Conservation (phyloP, 1,284 basidiomycete genomes). For the Wallemia mellicola region DNA sequence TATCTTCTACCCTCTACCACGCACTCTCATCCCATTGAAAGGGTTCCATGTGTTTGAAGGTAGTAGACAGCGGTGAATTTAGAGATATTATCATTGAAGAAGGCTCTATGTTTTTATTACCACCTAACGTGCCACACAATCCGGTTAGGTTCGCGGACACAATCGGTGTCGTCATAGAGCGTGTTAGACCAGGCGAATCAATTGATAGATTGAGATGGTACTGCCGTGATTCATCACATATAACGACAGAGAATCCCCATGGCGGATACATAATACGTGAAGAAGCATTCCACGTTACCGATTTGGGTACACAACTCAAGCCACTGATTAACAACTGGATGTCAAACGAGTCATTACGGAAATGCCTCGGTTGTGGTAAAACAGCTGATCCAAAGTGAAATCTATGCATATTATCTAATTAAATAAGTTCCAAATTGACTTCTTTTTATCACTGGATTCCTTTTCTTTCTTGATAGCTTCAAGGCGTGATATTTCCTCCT, state of each 20-base stretch:
- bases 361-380: slow-evolving; percentile 35
- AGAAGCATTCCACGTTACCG: slow-evolving; percentile 59
- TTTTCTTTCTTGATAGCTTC: background rate
- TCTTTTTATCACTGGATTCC: background rate
- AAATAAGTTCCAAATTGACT: background rate
- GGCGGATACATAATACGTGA: slow-evolving; percentile 37
- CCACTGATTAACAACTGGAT: slow-evolving; percentile 60
- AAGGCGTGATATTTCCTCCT: background rate
- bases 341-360: slow-evolving; percentile 27
- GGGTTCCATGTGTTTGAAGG: slow-evolving; percentile 59
- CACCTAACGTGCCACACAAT: slow-evolving; percentile 82
- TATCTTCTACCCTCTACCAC: slow-evolving; percentile 9
- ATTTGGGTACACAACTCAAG: slow-evolving; percentile 79
- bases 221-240: slow-evolving; percentile 28
- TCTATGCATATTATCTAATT: background rate
- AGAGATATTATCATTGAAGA: slow-evolving; percentile 66
- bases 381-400: slow-evolving; percentile 32
- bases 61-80: slow-evolving; percentile 62
- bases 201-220: slow-evolving; percentile 77
- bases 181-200: slow-evolving; percentile 34
- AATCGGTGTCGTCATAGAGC: slow-evolving; percentile 76
- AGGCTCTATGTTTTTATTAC: slow-evolving; percentile 77
- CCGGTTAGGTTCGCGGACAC: slow-evolving; percentile 73
- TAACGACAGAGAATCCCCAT: background rate
- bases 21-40: slow-evolving; percentile 1